A percentile compares a stretch with the other conserved stretches of the same genome.
Conservation (phyloP, 306 rosid species). For the Vachellia pachyceras region DNA sequence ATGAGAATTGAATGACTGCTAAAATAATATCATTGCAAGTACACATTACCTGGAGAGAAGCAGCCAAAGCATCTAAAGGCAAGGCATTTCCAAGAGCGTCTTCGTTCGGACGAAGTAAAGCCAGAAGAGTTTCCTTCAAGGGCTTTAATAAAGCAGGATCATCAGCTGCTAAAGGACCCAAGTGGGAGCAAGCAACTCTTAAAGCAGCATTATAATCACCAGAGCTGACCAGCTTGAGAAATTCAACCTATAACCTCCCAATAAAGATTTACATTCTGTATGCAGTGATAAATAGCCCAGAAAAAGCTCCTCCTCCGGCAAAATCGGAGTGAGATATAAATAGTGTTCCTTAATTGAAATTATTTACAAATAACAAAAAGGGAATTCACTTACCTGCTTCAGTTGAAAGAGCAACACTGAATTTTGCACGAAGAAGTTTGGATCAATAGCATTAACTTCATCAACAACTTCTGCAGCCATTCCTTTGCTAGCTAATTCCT, state of each 20-base stretch:
- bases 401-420: constrained; percentile 87
- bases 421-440: constrained; percentile 77
- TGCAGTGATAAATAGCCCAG: constrained; percentile 9
- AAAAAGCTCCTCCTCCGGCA: constrained; percentile 1
- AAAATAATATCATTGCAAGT: constrained; percentile 23
- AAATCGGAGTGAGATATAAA: background rate
- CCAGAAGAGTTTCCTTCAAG: constrained; percentile 91
- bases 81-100: constrained; percentile 78
- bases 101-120: constrained; percentile 80
- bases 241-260: constrained; percentile 80
- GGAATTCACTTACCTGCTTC: constrained; percentile 66
- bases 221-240: constrained; percentile 85
- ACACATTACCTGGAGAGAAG: constrained; percentile 83
- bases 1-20: constrained; percentile 21
- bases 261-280: constrained; percentile 23
- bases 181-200: constrained; percentile 87
- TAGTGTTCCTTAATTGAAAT: constrained; percentile 6
- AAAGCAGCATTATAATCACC: constrained; percentile 86
- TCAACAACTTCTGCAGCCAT: constrained; percentile 94
- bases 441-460: constrained; percentile 75
- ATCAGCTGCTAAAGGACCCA: constrained; percentile 89
- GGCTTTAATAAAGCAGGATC: constrained; percentile 83
- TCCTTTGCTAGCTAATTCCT: constrained; percentile 88
- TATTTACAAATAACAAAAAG: constrained; percentile 24
- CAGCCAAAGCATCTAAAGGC: constrained; percentile 88